Percentiles rank a stretch among this genome's conserved stretches.
Evolutionary conservation across 441 rosid genomes (phyloP).

Genomic region (Bruguiera hainesii): DNA sequence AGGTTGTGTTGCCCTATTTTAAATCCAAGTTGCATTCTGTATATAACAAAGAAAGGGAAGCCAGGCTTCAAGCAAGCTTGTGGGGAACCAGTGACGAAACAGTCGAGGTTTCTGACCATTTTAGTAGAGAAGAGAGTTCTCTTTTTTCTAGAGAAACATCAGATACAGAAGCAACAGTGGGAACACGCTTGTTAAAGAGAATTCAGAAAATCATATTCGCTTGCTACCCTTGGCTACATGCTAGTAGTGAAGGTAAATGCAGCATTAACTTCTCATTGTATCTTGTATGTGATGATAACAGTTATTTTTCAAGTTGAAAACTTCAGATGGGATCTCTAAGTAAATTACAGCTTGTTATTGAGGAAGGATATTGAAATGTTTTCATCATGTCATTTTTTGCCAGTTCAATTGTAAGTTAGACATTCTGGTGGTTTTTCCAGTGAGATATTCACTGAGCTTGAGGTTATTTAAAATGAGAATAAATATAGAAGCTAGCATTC

Average conservation of each 20-base stretch:
- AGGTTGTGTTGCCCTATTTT: conserved; percentile 97
- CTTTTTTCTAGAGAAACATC: conserved; percentile 43
- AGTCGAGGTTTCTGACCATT: conserved; percentile 48
- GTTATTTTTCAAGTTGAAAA: conserved; percentile 11
- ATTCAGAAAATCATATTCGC: conserved; percentile 69
- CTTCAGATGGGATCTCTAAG: background rate
- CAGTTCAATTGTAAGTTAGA: background rate
- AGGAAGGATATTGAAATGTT: background rate
- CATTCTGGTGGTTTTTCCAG: background rate
- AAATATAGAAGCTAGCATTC: background rate
- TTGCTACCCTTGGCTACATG: conserved; percentile 95
- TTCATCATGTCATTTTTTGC: background rate
- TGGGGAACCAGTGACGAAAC: conserved; percentile 83
- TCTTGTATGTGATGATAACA: background rate
- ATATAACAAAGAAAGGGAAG: conserved; percentile 96
- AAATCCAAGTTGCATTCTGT: conserved; percentile 87
- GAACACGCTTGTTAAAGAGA: conserved; percentile 51
- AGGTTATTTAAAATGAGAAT: background rate
- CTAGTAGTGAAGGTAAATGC: conserved; percentile 80
- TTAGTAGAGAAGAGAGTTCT: conserved; percentile 44
- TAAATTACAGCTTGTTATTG: conserved; percentile 1
- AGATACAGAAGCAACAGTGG: conserved; percentile 50
- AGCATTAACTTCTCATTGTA: conserved; percentile 14
- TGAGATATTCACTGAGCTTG: background rate
- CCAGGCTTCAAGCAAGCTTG: conserved; percentile 87